These are phyloP conservation scores for Ocimum tenuiflorum DNA, from an alignment of 257 asterid genomes.

Conservation along the genomic window DNA sequence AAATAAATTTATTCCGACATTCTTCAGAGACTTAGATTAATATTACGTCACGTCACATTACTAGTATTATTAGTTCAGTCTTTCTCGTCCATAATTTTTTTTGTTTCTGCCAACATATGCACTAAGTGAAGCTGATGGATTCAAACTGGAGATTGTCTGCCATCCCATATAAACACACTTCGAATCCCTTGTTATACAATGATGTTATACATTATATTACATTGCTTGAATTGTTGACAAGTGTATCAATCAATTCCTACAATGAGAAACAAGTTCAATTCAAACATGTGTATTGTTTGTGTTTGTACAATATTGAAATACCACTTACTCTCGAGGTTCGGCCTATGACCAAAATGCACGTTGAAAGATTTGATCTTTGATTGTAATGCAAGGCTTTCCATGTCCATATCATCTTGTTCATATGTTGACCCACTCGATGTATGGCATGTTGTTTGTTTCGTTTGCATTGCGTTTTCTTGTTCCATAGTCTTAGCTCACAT, in stretches of 20 bases:
- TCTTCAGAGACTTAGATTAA: background rate
- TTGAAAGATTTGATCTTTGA: too few relatives aligned
- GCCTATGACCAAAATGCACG: too few relatives aligned
- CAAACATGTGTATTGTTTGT: background rate
- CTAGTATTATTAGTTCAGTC: background rate
- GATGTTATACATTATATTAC: too few relatives aligned
- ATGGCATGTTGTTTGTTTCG: too few relatives aligned
- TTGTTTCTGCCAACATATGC: constrained; percentile 11
- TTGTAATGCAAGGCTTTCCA: too few relatives aligned
- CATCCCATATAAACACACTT: constrained; percentile 60
- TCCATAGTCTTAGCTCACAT: too few relatives aligned
- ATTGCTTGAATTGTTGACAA: too few relatives aligned
- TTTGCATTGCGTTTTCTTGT: too few relatives aligned
- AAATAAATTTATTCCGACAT: background rate
- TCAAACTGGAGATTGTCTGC: constrained; percentile 67
- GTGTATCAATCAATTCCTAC: constrained; percentile 57
- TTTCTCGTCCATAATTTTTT: background rate
- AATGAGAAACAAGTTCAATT: background rate
- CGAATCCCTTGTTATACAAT: constrained; percentile 85
- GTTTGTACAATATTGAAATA: background rate
- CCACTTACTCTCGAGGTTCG: too few relatives aligned
- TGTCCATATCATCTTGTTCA: too few relatives aligned
- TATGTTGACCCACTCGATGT: too few relatives aligned
- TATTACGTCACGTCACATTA: background rate
- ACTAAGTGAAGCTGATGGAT: constrained; percentile 93